Conservation (phyloP, 371 early-diverging fungal genomes). For the Mortierella sp. region DNA sequence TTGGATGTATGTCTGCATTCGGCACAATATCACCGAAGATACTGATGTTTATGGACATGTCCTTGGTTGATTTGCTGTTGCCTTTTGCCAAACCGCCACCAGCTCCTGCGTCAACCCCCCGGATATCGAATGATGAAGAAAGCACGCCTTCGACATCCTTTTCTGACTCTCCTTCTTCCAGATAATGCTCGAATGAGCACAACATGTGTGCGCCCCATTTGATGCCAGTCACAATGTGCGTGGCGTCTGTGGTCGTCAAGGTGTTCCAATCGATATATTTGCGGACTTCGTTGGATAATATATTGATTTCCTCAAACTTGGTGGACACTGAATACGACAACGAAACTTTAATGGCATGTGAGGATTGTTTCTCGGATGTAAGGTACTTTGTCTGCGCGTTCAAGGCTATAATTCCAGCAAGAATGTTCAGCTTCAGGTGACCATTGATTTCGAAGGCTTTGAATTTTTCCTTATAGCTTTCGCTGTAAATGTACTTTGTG, state of each 20-base stretch:
- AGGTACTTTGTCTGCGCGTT: constrained; percentile 21
- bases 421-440: constrained; percentile 15
- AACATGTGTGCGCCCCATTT: constrained; percentile 27
- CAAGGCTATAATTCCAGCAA: constrained; percentile 8
- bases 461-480: constrained; percentile 25
- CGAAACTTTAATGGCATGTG: constrained; percentile 15
- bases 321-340: constrained; percentile 25
- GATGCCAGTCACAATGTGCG: constrained; percentile 28
- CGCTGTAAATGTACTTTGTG: constrained; percentile 25
- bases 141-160: constrained; percentile 19
- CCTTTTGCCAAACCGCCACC: background rate
- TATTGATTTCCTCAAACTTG: constrained; percentile 16
- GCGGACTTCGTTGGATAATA: constrained; percentile 6
- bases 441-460: constrained; percentile 21
- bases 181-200: constrained; percentile 18
- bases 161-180: constrained; percentile 26
- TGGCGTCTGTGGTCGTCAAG: constrained; percentile 12
- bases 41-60: constrained; percentile 16
- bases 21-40: constrained; percentile 28
- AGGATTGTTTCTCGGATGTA: constrained; percentile 17
- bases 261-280: constrained; percentile 15
- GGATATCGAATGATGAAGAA: constrained; percentile 7
- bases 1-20: constrained; percentile 5
- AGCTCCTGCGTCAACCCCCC: background rate
- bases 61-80: constrained; percentile 3